Base-by-base conservation (phyloP, 306 rosid genomes). In the Elaeagnus macrophylla region DNA sequence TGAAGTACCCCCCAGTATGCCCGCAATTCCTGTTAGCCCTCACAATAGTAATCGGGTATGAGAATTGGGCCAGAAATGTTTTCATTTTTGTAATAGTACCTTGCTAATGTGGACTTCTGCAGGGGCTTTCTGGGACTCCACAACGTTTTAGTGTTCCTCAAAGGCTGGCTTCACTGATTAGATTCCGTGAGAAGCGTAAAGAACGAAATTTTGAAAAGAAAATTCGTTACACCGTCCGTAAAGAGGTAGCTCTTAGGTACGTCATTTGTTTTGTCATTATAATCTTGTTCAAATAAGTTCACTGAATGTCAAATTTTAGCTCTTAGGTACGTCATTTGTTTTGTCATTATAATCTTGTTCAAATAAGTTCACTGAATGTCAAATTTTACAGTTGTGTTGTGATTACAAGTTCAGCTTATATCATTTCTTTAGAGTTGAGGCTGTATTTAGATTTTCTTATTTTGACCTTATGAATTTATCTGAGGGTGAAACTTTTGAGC, bases 131-230 rank as follows among this genome's bases (percentile, higher is more conserved):
- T 71, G 75, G 70, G 56, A 65, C 68, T 65, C 84, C 86, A 43
- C 76, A 71, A 64, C 80, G 78, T 55, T 76, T 72, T 60, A 75
- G 78, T 38, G 78, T 81, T 67, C 79, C 94, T 49, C 86, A 81
- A 57, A 77, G 94, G 66, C 52, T 81, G 59, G 94, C 94, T 49
- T 81, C 89, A 32, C 70, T 85, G 72, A 70, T 79, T 67, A 85
- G 94, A 67, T 85, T 85, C 69, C 94, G 89, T 20, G 94, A 85
- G 66, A 85, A 85, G 75, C 64, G 94, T 58, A 85, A 85, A 56
- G 94, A 85, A 62, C 61, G 86, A 37, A 78, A 81, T 68, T 85
- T 81, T 77, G 94, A 85, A 70, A 81, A 85, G 77, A 85, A 85
- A 75, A 81, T 81, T 14, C 85, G 94, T 37, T 85, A 85, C 50